Conservation (phyloP, 2,329 filamentous ascomycete genomes). For the Trichoderma brevicompactum region DNA sequence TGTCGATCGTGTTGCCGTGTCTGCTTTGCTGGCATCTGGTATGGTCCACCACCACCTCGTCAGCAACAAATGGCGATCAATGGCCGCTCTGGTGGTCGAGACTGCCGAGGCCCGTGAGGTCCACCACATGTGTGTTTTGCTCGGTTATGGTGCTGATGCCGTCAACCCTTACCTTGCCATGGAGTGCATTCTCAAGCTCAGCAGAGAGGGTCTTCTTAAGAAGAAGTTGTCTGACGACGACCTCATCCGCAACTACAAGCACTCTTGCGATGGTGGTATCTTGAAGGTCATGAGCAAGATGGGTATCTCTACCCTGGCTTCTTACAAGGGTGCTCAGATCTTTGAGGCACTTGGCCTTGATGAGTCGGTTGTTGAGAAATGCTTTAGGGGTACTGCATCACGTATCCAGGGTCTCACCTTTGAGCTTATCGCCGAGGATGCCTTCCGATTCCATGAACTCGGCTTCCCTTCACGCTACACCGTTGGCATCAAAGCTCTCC, state of each 20-base stretch:
- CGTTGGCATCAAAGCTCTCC: slow-evolving; percentile 74
- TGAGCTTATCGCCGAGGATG: slow-evolving; percentile 90
- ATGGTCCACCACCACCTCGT: slow-evolving; percentile 96
- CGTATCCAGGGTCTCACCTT: slow-evolving; percentile 95
- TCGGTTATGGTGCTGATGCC: slow-evolving; percentile 92
- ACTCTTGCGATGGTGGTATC: slow-evolving; percentile 94
- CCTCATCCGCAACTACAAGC: slow-evolving; percentile 94
- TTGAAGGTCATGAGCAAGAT: slow-evolving; percentile 99
- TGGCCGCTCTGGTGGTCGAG: slow-evolving; percentile 85
- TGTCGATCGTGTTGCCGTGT: slow-evolving; percentile 81
- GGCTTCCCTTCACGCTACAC: slow-evolving; percentile 85
- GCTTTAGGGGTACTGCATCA: slow-evolving; percentile 92
- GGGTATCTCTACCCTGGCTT: slow-evolving; percentile 95
- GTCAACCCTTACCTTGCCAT: slow-evolving; percentile 94
- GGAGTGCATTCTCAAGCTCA: slow-evolving; percentile 96
- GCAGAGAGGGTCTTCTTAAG: slow-evolving; percentile 88
- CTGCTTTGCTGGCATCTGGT: slow-evolving; percentile 83
- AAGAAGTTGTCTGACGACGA: slow-evolving; percentile 83
- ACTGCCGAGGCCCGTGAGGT: slow-evolving; percentile 96
- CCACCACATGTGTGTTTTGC: slow-evolving; percentile 97
- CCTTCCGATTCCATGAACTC: slow-evolving; percentile 91
- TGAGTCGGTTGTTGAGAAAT: slow-evolving; percentile 87
- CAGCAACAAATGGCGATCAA: slow-evolving; percentile 92
- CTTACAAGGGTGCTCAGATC: slow-evolving; percentile 97
- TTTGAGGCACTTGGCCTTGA: slow-evolving; percentile 95